Percentiles rank a stretch among this genome's conserved stretches.
Conservation (phyloP, 2,329 filamentous ascomycete genomes). For the Neopestalotiopsis sp. region DNA sequence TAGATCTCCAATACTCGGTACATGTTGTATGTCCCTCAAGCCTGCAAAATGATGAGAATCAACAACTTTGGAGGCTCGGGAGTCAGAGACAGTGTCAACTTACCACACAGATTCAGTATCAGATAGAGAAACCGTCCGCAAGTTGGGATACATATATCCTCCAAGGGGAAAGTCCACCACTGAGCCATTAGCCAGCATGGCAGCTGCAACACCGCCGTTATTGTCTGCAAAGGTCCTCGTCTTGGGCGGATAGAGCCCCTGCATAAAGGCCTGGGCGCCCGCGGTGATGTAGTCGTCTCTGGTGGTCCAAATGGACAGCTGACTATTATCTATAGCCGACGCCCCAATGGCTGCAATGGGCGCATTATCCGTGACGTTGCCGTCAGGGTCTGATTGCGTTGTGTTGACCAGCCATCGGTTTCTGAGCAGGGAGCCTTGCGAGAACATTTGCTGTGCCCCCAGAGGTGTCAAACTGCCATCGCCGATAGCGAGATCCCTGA, state of each 20-base stretch:
- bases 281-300: conserved; percentile 59
- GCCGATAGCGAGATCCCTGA: conserved; percentile 26
- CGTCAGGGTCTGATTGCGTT: conserved; percentile 26
- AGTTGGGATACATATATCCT: conserved; percentile 81
- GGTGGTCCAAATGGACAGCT: conserved; percentile 48
- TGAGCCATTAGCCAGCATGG: conserved; percentile 65
- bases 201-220: conserved; percentile 41
- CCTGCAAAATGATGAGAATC: conserved; percentile 17
- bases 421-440: conserved; percentile 54
- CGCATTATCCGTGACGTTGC: conserved; percentile 34
- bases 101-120: conserved; percentile 54
- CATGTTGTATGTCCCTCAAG: conserved; percentile 25
- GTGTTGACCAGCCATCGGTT: conserved; percentile 49
- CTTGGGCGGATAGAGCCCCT: conserved; percentile 82
- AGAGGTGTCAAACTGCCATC: conserved; percentile 50
- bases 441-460: conserved; percentile 57
- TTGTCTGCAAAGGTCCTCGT: conserved; percentile 42
- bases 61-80: neutral
- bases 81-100: conserved; percentile 23
- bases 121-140: conserved; percentile 56
- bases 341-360: conserved; percentile 48
- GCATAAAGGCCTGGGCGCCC: conserved; percentile 78
- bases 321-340: conserved; percentile 52
- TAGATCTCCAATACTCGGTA: conserved; percentile 24
- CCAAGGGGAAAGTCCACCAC: conserved; percentile 68